Conservation (phyloP, 805 yeast species). For the Myxozyma monticola region DNA sequence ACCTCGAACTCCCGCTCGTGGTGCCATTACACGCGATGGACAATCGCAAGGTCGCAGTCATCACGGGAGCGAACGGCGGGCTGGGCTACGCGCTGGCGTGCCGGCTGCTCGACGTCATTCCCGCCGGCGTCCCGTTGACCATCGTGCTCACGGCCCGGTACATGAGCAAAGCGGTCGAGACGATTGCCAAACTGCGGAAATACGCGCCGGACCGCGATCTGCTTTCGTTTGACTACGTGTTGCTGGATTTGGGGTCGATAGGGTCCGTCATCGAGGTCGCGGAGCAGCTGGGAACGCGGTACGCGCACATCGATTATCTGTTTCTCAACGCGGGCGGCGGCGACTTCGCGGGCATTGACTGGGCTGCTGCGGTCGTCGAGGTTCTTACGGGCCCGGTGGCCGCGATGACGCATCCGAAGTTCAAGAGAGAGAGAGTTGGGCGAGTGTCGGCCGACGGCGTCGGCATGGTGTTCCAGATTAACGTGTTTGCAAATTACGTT, state of each 20-base stretch:
- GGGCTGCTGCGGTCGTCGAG: conserved; percentile 74
- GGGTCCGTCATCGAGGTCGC: conserved; percentile 75
- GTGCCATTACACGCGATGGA: conserved; percentile 27
- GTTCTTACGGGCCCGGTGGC: conserved; percentile 64
- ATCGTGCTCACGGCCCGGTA: conserved; percentile 88
- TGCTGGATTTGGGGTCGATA: conserved; percentile 91
- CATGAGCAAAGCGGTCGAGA: conserved; percentile 76
- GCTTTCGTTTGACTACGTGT: conserved; percentile 80
- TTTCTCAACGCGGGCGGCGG: conserved; percentile 91
- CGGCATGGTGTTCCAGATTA: conserved; percentile 90
- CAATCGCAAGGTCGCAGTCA: conserved; percentile 38
- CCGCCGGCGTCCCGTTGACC: conserved; percentile 59
- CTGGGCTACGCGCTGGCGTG: conserved; percentile 85
- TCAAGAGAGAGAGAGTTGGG: conserved; percentile 80
- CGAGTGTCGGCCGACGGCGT: conserved; percentile 71
- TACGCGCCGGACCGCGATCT: conserved; percentile 42
- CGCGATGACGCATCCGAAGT: conserved; percentile 86
- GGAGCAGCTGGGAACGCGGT: conserved; percentile 65
- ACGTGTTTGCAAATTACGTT: conserved; percentile 95
- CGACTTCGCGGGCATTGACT: conserved; percentile 81
- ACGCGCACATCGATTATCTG: conserved; percentile 68
- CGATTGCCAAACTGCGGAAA: conserved; percentile 56
- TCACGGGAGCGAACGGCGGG: conserved; percentile 53
- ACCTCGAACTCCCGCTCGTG: too few relatives aligned
- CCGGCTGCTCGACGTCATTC: conserved; percentile 64